Evolutionary conservation across 1,284 basidiomycete species (phyloP), one percentile per base, ranked within the genome.

Genomic region (Austropuccinia psidii): DNA sequence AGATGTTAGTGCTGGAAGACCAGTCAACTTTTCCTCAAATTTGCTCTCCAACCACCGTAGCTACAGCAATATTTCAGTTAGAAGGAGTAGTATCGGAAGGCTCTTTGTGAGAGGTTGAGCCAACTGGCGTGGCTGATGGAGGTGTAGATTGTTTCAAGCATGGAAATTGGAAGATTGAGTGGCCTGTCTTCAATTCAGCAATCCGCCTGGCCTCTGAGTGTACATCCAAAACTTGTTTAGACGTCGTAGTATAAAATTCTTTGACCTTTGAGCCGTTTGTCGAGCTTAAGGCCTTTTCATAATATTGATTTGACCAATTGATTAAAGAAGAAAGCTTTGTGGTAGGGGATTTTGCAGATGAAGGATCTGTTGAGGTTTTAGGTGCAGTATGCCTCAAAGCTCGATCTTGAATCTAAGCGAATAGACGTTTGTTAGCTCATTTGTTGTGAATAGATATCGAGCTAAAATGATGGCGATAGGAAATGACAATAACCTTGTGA

Each of bases 131-230:
- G 11, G 66, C n/a, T 41, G 35, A 5, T 13, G 66, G n/a, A 24
- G 35, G 21, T 31, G 29, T 47, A n/a, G 58, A 61, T 43, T 33
- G 29, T 1, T 49, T 21, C 9, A 55, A 24, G 24, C 52, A 55
- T 7, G 45, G 45, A 37, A 43, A 39, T 41, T 69, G 33, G 33
- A 69, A 69, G 54, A 69, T 35, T 7, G 66, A 52, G 35, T 69
- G 66, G 19, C 66, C 66, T 3, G 66, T 52, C 21, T 89, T 85
- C 73, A 84, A 81, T 27, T 85, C 84, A 33, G 86, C 85, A 78
- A 93, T 90, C 52, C 91, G 86, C 73, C 85, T 83, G 1, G 91
- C 91, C 81, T 94, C 91, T 78, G 91, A 90, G 79, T 93, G 91
- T 68, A 93, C 91, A 78, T 93, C 91, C 43, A 84, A 80, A 19